These are phyloP conservation scores for Erigeron canadensis DNA, from an alignment of 129 eudicot genomes.

Conservation along the genomic window DNA sequence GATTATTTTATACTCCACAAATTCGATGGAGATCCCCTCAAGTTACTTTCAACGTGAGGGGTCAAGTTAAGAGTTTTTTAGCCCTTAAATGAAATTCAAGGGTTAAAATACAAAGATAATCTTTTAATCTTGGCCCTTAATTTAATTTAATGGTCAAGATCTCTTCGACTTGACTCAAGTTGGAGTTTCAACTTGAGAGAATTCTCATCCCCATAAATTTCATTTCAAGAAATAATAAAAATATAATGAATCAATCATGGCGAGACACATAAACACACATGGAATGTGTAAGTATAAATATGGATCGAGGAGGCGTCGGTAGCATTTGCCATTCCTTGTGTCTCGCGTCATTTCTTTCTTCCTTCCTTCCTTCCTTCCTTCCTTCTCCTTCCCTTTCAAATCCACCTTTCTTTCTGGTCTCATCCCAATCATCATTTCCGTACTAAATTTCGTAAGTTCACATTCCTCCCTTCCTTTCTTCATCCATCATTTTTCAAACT, in stretches of 20 bases:
- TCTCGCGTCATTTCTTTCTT: conserved; percentile 32
- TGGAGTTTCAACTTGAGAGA: too few species aligned
- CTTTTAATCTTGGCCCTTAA: too few species aligned
- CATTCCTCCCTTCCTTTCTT: conserved; percentile 21
- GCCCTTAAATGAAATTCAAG: too few species aligned
- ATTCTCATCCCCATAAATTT: too few species aligned
- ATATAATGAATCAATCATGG: conserved; percentile 15
- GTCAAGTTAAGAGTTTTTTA: too few species aligned
- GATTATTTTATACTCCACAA: too few species aligned
- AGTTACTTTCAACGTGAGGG: too few species aligned
- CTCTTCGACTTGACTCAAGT: too few species aligned
- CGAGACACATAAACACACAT: background rate
- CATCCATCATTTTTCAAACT: background rate
- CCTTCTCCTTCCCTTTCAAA: conserved; percentile 10
- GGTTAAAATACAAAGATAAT: too few species aligned
- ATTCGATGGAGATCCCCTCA: too few species aligned
- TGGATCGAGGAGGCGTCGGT: conserved; percentile 31
- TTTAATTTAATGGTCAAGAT: too few species aligned
- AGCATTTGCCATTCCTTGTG: conserved; percentile 24
- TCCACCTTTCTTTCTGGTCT: conserved; percentile 37
- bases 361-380: conserved; percentile 14
- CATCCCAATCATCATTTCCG: background rate
- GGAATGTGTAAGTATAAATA: conserved; percentile 4
- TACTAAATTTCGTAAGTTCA: conserved; percentile 29
- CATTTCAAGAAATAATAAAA: too few species aligned